Evolutionary conservation across 2,329 filamentous ascomycete species (phyloP).

Genomic region (Magnaporthiopsis incrustans): DNA sequence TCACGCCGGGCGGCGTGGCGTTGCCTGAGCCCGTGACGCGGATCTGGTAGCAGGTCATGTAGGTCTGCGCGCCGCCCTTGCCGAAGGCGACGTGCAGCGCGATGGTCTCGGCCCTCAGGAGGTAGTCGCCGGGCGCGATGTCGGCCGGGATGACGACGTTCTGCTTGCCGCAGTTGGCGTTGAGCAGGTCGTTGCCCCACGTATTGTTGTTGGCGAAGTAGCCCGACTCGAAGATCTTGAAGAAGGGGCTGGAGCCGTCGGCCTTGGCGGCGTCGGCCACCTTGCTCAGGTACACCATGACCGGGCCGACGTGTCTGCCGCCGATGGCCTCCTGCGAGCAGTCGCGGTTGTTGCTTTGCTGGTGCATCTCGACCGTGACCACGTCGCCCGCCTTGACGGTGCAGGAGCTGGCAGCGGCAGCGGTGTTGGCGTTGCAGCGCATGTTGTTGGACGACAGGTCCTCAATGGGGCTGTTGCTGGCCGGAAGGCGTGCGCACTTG

Average conservation of each 20-base stretch:
- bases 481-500: conserved; percentile 13
- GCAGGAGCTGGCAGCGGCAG: conserved; percentile 22
- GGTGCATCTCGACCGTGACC: conserved; percentile 47
- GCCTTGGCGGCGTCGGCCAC: conserved; percentile 38
- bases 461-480: conserved; percentile 11
- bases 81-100: conserved; percentile 30
- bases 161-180: conserved; percentile 23
- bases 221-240: conserved; percentile 44
- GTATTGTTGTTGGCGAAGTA: conserved; percentile 37
- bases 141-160: conserved; percentile 29
- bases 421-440: conserved; percentile 12
- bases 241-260: conserved; percentile 35
- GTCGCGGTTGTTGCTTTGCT: conserved; percentile 30
- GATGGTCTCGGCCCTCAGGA: conserved; percentile 35
- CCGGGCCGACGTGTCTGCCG: conserved; percentile 45
- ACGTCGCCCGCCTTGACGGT: conserved; percentile 30
- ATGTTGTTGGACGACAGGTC: conserved; percentile 1
- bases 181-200: conserved; percentile 27
- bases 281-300: conserved; percentile 43
- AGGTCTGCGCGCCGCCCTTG: conserved; percentile 18
- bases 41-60: conserved; percentile 16
- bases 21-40: conserved; percentile 13
- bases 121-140: conserved; percentile 33
- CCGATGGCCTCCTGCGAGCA: conserved; percentile 43
- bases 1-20: conserved; percentile 31